Evolutionary conservation across 495 filamentous ascomycete genomes (phyloP), one percentile per base, ranked within the genome.

Genomic region (Talaromyces nanjingensis): DNA sequence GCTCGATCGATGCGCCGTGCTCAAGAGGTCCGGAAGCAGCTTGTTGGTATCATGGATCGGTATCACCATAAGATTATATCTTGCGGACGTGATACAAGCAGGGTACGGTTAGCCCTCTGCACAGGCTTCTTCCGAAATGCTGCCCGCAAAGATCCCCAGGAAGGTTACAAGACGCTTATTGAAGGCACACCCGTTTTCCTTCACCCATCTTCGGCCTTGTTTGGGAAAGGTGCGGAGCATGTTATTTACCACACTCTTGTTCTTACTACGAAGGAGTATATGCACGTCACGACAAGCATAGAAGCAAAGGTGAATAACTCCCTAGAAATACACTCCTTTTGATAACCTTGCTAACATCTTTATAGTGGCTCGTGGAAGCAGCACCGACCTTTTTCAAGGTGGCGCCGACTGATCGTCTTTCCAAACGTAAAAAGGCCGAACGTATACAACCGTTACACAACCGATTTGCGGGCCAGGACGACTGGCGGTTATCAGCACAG

Each of bases 361-460:
- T 2, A 22, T n/a, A 63, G 67, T 85, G 86, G 86, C 80, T 89
- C 34, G 93, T 97, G 9, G 92, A 96, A 64, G 93, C 92, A 9
- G 94, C 94, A 25, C 94, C 94, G 16, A 96, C 91, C 0, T 98
- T 98, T 83, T 98, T 98, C 84, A 96, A 97, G 81, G 90, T 98
- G 8, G 94, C 94, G 55, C 89, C 91, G 20, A 96, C 88, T 16
- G 91, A 96, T 71, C 84, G 87, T 64, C 77, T 98, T 63, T 92
- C 88, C 29, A 97, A 96, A 79, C 79, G 94, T 67, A 93, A 96
- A 83, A 91, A 91, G 79, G 92, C 91, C 0, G 94, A 98, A 81
- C 81, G 92, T 34, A 98, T 98, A 49, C 90, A 96, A 75, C 94
- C 94, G 60, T 71, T 98, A 74, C 92, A 97, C 71, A 97, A 97